A percentile compares a stretch with the other conserved stretches of the same genome.
These are phyloP conservation scores for Arthrobotrys sphaeroides DNA, from an alignment of 2,329 filamentous ascomycete species.

Conservation along the genomic window DNA sequence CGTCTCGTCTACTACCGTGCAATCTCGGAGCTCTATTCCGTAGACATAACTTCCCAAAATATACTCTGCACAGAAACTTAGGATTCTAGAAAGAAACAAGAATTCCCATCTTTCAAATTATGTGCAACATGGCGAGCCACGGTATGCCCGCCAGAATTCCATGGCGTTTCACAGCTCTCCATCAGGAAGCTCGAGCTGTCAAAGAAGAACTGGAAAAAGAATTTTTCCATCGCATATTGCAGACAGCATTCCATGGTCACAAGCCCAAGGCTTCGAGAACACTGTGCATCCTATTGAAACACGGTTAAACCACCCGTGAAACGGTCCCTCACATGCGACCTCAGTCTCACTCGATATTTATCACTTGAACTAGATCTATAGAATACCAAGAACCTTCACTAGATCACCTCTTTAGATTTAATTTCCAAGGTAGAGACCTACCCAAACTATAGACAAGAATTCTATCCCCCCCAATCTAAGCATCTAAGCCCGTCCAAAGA, in stretches of 20 bases:
- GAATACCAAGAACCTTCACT: no score
- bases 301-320: no score
- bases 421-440: no score
- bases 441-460: conserved; percentile 2
- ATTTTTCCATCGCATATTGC: neutral
- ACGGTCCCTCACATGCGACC: no score
- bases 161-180: neutral
- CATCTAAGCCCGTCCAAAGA: neutral
- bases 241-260: neutral
- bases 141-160: neutral
- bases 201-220: neutral
- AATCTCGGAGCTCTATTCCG: neutral
- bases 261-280: no score
- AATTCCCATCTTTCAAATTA: neutral
- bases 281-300: no score
- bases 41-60: no score
- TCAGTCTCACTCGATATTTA: no score
- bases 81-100: neutral
- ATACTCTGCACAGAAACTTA: neutral
- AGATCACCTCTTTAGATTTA: no score
- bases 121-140: neutral
- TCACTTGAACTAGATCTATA: no score
- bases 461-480: neutral
- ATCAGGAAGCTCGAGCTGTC: neutral
- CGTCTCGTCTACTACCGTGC: no score